Evolutionary conservation across 768 basidiomycete species (phyloP).

Genomic region (Sarcodon aspratus): DNA sequence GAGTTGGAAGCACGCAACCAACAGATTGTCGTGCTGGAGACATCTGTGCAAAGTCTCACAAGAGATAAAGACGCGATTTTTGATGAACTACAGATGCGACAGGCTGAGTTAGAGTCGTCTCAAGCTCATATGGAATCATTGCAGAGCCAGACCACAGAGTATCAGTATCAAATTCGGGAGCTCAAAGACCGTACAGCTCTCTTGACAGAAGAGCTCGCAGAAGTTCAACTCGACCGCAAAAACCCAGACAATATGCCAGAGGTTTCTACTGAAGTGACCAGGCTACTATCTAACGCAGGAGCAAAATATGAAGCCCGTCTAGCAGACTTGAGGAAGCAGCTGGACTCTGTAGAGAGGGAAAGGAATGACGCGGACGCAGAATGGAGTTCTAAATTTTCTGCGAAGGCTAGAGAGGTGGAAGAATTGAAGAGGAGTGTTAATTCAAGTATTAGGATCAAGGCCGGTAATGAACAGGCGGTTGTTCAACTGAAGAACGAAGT

Average conservation of each 20-base stretch:
- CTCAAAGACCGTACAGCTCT: slow-evolving; percentile 58
- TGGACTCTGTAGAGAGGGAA: slow-evolving; percentile 66
- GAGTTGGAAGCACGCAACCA: slow-evolving; percentile 50
- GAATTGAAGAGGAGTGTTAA: slow-evolving; percentile 50
- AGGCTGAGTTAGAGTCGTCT: slow-evolving; percentile 83
- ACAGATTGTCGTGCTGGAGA: slow-evolving; percentile 61
- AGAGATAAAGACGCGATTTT: slow-evolving; percentile 74
- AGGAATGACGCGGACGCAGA: slow-evolving; percentile 79
- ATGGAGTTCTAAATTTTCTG: slow-evolving; percentile 77
- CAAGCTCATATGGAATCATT: slow-evolving; percentile 65
- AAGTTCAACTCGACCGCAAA: slow-evolving; percentile 50
- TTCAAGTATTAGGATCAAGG: slow-evolving; percentile 43
- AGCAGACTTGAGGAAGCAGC: slow-evolving; percentile 53
- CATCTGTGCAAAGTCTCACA: slow-evolving; percentile 54
- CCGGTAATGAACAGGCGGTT: slow-evolving; percentile 43
- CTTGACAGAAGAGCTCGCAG: slow-evolving; percentile 60
- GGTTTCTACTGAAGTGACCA: slow-evolving; percentile 48
- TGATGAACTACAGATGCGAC: slow-evolving; percentile 76
- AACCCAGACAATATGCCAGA: slow-evolving; percentile 29
- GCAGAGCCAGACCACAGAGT: slow-evolving; percentile 70
- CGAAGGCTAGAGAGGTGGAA: slow-evolving; percentile 71
- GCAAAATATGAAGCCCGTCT: slow-evolving; percentile 68
- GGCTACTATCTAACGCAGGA: slow-evolving; percentile 64
- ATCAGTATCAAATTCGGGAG: slow-evolving; percentile 82
- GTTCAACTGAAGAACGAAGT: slow-evolving; percentile 44